phyloP scores from a whole-genome alignment of 345 rosid species.

The Barbarea vulgaris region DNA sequence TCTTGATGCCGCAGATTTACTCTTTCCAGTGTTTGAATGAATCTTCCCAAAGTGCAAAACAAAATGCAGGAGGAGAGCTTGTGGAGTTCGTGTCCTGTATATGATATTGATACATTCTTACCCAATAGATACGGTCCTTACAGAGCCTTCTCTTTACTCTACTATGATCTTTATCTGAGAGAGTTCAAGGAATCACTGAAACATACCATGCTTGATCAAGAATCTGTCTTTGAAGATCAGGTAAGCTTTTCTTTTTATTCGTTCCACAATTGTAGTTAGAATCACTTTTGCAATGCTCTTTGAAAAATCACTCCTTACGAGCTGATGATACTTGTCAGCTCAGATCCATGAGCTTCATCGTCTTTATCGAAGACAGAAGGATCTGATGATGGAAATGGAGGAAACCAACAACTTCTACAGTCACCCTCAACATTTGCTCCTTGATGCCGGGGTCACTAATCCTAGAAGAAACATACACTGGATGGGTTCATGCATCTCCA shows the following conservation, averaged over 20 bases:
- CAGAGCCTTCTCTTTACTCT: constrained; percentile 22
- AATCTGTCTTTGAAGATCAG: constrained; percentile 54
- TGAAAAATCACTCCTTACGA: background rate
- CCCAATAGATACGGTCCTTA: constrained; percentile 23
- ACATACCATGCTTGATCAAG: constrained; percentile 58
- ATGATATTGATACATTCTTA: constrained; percentile 27
- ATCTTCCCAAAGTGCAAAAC: constrained; percentile 31
- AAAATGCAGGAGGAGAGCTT: constrained; percentile 24
- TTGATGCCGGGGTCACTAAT: constrained; percentile 26
- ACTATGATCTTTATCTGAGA: constrained; percentile 30
- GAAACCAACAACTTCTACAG: constrained; percentile 9
- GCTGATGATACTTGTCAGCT: constrained; percentile 21
- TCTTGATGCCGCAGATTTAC: background rate
- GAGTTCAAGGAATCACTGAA: constrained; percentile 41
- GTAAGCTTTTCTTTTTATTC: constrained; percentile 24
- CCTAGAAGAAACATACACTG: constrained; percentile 10
- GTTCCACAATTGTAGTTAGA: background rate
- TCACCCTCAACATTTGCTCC: constrained; percentile 12
- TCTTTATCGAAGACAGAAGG: constrained; percentile 52
- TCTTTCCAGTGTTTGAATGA: constrained; percentile 14
- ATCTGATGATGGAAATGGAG: constrained; percentile 50
- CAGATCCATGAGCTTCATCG: constrained; percentile 61
- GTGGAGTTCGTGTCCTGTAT: constrained; percentile 31
- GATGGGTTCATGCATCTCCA: constrained; percentile 30
- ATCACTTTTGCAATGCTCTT: background rate